Evolutionary conservation across 441 rosid species (phyloP).

Genomic region (Arabidopsis lyrata): DNA sequence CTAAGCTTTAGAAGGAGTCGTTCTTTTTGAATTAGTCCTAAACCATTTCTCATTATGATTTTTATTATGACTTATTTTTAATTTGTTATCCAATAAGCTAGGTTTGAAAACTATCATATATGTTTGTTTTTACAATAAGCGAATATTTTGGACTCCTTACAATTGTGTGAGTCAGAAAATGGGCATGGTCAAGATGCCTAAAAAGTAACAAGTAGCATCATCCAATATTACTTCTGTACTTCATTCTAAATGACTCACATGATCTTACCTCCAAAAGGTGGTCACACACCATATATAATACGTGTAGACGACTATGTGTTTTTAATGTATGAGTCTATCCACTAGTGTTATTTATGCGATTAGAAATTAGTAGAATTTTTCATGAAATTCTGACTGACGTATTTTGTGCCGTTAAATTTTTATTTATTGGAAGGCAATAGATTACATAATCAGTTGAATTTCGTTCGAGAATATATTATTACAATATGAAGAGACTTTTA

Average conservation of each 20-base stretch:
- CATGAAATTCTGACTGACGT: neutral
- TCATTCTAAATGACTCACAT: neutral
- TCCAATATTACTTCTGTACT: neutral
- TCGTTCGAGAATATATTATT: neutral
- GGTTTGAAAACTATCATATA: slow-evolving; percentile 26
- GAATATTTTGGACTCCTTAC: neutral
- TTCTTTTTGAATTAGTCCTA: slow-evolving; percentile 13
- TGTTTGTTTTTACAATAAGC: neutral
- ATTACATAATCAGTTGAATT: neutral
- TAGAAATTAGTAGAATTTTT: neutral
- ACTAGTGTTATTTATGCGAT: neutral
- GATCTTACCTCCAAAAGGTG: neutral
- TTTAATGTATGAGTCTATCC: neutral
- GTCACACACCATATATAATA: neutral
- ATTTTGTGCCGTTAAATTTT: neutral
- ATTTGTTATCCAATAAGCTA: neutral
- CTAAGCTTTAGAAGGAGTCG: slow-evolving; percentile 29
- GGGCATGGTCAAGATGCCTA: slow-evolving; percentile 22
- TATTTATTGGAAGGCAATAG: neutral
- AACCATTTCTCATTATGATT: neutral
- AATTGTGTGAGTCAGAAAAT: neutral
- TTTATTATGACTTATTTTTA: neutral
- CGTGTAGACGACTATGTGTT: slow-evolving; percentile 25
- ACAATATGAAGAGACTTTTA: no score
- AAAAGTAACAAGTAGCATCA: slow-evolving; percentile 1